Evolutionary conservation across 1,284 basidiomycete genomes (phyloP), one percentile per base, ranked within the genome.

Genomic region (Cryptococcus floricola): DNA sequence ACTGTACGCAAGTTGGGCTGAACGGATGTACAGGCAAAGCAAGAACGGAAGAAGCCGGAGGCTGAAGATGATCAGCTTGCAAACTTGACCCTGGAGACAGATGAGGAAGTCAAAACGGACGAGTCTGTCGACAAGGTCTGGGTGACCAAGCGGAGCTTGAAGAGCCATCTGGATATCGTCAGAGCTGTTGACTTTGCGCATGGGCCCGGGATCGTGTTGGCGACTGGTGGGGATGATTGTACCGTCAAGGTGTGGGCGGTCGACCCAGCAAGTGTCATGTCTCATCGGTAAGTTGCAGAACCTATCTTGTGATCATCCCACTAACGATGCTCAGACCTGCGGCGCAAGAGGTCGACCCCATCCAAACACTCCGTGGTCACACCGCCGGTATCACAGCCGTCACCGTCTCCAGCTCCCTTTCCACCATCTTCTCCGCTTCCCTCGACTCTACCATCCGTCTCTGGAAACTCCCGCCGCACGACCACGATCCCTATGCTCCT

Each of bases 221-320:
- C 90, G 10, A 92, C 90, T 43, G 95, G 89, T 39, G 90, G 91
- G 41, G 94, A 97, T 75, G 96, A 98, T 73, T 89, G 85, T 73
- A 95, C 92, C 13, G 87, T 98, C 64, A 98, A 98, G 78, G 85
- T 97, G 60, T 98, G 95, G 95, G 52, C 58, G 16, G 53, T 72
- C 12, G 72, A 75, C 27, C 48, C 66, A 2, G 44, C 58, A 4
- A 61, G 58, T 14, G 46, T 77, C 31, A 63, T 69, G 56, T 62
- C 57, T 28, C 54, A 60, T 23, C 70, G 65, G 67, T 68, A 59
- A 63, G 70, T 65, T 19, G 27, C 16, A 37, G 3, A 9, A 38
- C 34, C 19, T n/a, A 14, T 25, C 16, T 42, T 19, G 42, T 25
- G n/a, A 18, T 12, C 42, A n/a, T 13, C 10, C 5, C 42, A 19